Evolutionary conservation across 768 basidiomycete genomes (phyloP), one percentile per base, ranked within the genome.

Genomic region (Neoboletus brunneissimus): DNA sequence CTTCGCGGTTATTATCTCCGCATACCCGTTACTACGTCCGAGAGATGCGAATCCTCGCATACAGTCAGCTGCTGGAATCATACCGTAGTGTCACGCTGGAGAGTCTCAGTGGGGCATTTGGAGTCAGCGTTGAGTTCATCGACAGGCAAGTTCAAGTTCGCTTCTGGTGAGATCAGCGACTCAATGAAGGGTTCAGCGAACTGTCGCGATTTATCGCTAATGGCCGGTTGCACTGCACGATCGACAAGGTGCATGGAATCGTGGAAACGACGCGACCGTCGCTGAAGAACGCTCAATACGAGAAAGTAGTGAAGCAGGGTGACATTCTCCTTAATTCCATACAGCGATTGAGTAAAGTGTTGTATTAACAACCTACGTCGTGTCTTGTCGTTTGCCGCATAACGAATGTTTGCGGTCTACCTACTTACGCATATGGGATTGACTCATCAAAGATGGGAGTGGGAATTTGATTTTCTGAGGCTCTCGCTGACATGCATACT

Each of bases 31-130:
- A 79, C 76, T 98, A 97, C 71, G 81, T 94, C 31, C 88, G 96
- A 55, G 96, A 98, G 72, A 94, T 98, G 91, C 87, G 97, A 34
- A 94, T 98, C 61, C 84, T 89, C 20, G 94, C 95, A 1, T 98
- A 97, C 74, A 75, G 80, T 27, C 96, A 98, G 66, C 79, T 98
- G 5, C 78, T 99, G n/a, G 92, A 98, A 70, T 86, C 83, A 11
- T 99, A 98, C 70, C 82, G 88, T 37, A 90, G 87, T 54, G 79
- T 98, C 43, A 98, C 96, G 1, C 76, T 99, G 22, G 88, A 94
- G 50, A 91, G 89, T 64, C 81, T 98, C 60, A 82, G 85, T 48
- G 75, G 79, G 1, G 92, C 94, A 22, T 98, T 98, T 60, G 96
- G 96, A 23, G 95, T 98, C 35, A 85, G 85, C 45, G 81, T 87